Evolutionary conservation across 805 yeast species (phyloP).

Genomic region (Yarrowia hollandica): DNA sequence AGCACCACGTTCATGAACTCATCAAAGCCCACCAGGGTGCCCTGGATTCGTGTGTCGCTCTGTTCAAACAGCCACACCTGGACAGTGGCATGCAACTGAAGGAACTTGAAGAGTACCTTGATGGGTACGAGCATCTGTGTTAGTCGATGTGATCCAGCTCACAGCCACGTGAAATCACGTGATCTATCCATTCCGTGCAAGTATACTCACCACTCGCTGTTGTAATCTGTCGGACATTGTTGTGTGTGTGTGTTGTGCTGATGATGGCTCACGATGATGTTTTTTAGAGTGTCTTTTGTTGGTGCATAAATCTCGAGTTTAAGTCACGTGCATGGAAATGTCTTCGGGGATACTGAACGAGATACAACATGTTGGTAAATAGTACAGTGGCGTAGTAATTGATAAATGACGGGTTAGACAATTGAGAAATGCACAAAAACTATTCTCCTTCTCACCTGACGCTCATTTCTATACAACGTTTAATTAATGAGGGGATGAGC

Average conservation of each 20-base stretch:
- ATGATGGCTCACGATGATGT: constrained; percentile 13
- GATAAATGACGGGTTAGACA: too few species aligned
- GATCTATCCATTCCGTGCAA: neutral
- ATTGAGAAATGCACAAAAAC: too few species aligned
- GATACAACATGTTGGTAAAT: too few species aligned
- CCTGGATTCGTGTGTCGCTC: constrained; percentile 70
- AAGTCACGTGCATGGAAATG: constrained; percentile 25
- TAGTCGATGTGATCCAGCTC: too few species aligned
- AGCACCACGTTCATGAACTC: constrained; percentile 90
- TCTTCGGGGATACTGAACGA: too few species aligned
- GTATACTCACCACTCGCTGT: constrained; percentile 25
- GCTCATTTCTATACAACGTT: too few species aligned
- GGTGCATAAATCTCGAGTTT: constrained; percentile 3
- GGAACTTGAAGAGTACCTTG: constrained; percentile 80
- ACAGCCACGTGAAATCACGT: too few species aligned
- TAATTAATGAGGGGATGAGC: too few species aligned
- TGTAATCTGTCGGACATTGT: constrained; percentile 24
- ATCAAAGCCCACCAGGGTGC: constrained; percentile 88
- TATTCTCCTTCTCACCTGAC: too few species aligned
- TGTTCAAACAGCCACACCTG: constrained; percentile 91
- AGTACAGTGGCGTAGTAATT: too few species aligned
- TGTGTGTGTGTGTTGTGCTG: constrained; percentile 3
- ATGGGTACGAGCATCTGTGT: constrained; percentile 78
- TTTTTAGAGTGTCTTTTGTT: neutral
- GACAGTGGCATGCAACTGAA: constrained; percentile 79